phyloP scores from a whole-genome alignment of 345 rosid genomes.

The Gossypium ekmanianum region DNA sequence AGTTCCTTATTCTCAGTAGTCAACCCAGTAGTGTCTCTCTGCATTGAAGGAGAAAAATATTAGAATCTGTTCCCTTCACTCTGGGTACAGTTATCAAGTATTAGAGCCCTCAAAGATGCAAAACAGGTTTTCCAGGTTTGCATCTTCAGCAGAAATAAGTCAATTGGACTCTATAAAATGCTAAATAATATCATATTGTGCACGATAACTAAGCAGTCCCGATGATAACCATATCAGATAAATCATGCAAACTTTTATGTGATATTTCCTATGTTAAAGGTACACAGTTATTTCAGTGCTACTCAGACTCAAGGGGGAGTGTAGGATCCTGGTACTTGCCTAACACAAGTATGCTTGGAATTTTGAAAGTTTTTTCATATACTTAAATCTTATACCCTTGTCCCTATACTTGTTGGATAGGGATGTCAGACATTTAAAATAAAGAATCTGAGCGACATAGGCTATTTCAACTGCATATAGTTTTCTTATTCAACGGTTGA shows the following conservation, averaged over 20 bases:
- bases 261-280: not conserved
- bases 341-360: no score
- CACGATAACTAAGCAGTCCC: not conserved
- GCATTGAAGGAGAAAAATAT: conserved; percentile 19
- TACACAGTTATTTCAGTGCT: no score
- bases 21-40: conserved; percentile 68
- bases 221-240: not conserved
- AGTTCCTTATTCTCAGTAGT: conserved; percentile 67
- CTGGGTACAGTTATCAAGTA: not conserved
- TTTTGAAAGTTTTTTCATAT: no score
- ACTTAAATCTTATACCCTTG: no score
- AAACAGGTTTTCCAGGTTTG: not conserved
- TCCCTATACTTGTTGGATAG: no score
- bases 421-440: no score
- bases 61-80: not conserved
- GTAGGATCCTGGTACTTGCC: no score
- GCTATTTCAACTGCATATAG: no score
- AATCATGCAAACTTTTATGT: not conserved
- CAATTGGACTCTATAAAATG: not conserved
- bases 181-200: not conserved
- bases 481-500: no score
- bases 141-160: not conserved
- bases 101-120: conserved; percentile 4
- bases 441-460: no score
- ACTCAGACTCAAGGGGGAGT: no score